Base-by-base conservation (phyloP, 2,329 filamentous ascomycete species). In the Trichophyton mentagrophytes region DNA sequence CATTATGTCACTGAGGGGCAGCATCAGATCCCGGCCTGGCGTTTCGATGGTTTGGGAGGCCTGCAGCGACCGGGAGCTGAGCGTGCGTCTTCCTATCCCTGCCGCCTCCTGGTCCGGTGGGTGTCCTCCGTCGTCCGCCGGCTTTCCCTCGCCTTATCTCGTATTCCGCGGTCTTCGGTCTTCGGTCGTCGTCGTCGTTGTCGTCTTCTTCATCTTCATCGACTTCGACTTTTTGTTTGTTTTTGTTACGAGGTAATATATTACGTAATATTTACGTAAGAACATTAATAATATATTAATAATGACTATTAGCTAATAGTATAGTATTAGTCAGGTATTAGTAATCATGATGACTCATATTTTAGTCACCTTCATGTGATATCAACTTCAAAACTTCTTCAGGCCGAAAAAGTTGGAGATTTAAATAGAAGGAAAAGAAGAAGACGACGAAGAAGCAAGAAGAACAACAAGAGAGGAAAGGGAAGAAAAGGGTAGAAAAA, bases 401-500 rank as follows among this genome's bases (percentile, higher is more conserved):
- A 30, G 27, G 27, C 27, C 5, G 27, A 7, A 30, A 30, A 30
- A 7, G 27, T 30, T 30, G 27, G 25, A 27, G 27, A 27, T 27
- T 27, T 3, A 22, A 22, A 3, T 11, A 44, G n/a, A 44, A 44
- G 40, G 0, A 30, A 2, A 22, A 46, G 9, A 46, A 22, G 42
- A 3, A n/a, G 17, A 20, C 62, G 65, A 63, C 2, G 15, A 22
- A 57, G 20, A 40, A 40, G 40, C 8, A 57, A 25, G 33, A 36
- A 36, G 25, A 8, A 22, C 17, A 22, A 42, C 17, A 8, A 51
- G 25, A 20, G 17, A 46, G 17, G 63, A 65, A 63, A 20, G 13
- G 36, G 27, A 57, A 36, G 33, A 57, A 57, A 33, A 57, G 27
- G 27, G 27, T 5, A 25, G 33, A 36, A 36, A 13, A 51, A 22